Evolutionary conservation across 108 stramenopile species (phyloP).

Genomic region (Cyclotella cryptica): DNA sequence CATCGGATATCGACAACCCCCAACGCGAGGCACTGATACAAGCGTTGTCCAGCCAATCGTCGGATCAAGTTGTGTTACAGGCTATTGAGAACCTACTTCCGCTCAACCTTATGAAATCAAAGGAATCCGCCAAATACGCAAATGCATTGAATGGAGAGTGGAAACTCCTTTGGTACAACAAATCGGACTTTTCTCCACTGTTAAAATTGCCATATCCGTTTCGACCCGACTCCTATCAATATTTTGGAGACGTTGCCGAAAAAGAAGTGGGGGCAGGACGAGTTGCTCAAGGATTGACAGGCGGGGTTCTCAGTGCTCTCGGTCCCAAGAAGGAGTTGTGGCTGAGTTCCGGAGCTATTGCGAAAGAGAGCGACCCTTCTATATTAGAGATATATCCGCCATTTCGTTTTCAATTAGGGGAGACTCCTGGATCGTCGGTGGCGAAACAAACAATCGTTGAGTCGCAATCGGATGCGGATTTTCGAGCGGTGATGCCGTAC

Average conservation of each 20-base stretch:
- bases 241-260: conserved; percentile 58
- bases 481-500: conserved; percentile 67
- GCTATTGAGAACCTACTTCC: conserved; percentile 43
- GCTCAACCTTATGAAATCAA: conserved; percentile 19
- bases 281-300: conserved; percentile 69
- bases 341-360: conserved; percentile 47
- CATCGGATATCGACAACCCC: not conserved
- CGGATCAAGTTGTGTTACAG: conserved; percentile 33
- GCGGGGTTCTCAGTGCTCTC: conserved; percentile 40
- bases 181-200: conserved; percentile 76
- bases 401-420: conserved; percentile 73
- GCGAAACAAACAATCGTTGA: conserved; percentile 67
- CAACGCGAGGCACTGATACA: conserved; percentile 42
- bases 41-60: conserved; percentile 40
- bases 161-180: conserved; percentile 71
- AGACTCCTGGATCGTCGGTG: conserved; percentile 17
- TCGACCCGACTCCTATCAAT: conserved; percentile 72
- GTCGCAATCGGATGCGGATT: conserved; percentile 74
- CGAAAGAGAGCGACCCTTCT: conserved; percentile 43
- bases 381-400: conserved; percentile 74
- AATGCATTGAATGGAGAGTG: conserved; percentile 67
- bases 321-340: conserved; percentile 31
- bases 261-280: conserved; percentile 68
- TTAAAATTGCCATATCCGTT: conserved; percentile 68
- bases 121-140: conserved; percentile 16